Conservation (phyloP, 1,139 yeast species). For the Petasospora fabianii region DNA sequence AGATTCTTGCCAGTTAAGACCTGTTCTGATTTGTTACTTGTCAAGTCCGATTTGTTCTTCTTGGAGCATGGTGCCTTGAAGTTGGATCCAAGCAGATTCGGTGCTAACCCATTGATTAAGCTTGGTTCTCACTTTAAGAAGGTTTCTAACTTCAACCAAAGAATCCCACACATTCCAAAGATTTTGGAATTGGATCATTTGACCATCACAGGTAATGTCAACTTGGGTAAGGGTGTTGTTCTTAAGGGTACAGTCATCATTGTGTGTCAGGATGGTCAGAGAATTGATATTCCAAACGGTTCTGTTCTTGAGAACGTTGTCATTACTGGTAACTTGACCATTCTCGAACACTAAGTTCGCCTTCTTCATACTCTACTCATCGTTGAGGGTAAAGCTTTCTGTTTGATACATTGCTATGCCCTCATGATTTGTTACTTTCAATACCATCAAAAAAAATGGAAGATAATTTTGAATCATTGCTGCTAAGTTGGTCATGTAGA, state of each 20-base stretch:
- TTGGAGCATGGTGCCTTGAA: constrained; percentile 89
- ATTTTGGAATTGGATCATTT: constrained; percentile 94
- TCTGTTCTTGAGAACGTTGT: constrained; percentile 92
- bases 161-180: constrained; percentile 95
- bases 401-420: too few species aligned
- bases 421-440: too few species aligned
- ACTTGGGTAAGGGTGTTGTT: constrained; percentile 83
- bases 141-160: constrained; percentile 83
- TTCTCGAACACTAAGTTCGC: constrained; percentile 81
- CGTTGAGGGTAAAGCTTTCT: too few species aligned
- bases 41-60: constrained; percentile 91
- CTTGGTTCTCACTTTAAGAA: constrained; percentile 96
- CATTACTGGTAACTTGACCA: constrained; percentile 93
- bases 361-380: too few species aligned
- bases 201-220: constrained; percentile 96
- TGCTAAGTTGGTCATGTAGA: too few species aligned
- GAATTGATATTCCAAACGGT: constrained; percentile 96
- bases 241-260: constrained; percentile 96
- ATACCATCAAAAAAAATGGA: too few species aligned
- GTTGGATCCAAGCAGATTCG: constrained; percentile 82
- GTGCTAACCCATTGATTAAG: constrained; percentile 91
- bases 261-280: constrained; percentile 96
- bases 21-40: constrained; percentile 88
- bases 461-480: too few species aligned
- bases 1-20: constrained; percentile 98